Base-by-base conservation (phyloP, 1,284 basidiomycete species). In the Cystobasidium pallidum region DNA sequence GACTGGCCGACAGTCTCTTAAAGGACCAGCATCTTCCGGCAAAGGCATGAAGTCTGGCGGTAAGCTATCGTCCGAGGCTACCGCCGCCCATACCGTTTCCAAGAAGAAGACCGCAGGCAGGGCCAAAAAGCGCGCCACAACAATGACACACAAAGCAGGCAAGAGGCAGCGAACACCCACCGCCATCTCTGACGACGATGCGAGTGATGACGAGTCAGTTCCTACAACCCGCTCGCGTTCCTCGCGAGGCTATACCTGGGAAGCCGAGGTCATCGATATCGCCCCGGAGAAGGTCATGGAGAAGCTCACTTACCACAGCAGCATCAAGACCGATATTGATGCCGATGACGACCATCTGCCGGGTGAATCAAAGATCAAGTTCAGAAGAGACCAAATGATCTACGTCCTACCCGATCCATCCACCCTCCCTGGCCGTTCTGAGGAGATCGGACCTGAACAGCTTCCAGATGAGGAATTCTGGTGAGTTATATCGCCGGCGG, bases 171-270 rank as follows among this genome's bases (percentile, higher is more conserved):
- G 45, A 28, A 21, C 47, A 15, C 62, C 58, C 49, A 63, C 57
- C 21, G 32, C 47, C 21, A 41, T 49, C 32, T 59, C 49, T 2
- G 51, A 63, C 36, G 68, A 55, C 24, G 49, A 45, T 34, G 41
- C 36, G n/a, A 55, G 49, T 21, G 66, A 68, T 19, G 66, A 70
- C 45, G 55, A 61, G 43, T 45, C 32, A 1, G 26, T 32, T 0
- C 57, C 67, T n/a, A 54, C 64, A 49, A 66, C 52, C 17, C 49
- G 54, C 54, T 54, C 47, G 21, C 49, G 59, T 10, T 63, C 61
- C 36, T 57, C 54, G 41, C 68, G 52, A 39, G 45, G 61, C 49
- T 71, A 71, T 51, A 71, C 68, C 17, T 71, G 68, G 68, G 68
- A 63, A 17, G 52, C 55, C 15, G 68, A 52, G 39, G 47, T 43